Base-by-base conservation (phyloP, 148 eudicot species). In the Rhododendron ovatum region DNA sequence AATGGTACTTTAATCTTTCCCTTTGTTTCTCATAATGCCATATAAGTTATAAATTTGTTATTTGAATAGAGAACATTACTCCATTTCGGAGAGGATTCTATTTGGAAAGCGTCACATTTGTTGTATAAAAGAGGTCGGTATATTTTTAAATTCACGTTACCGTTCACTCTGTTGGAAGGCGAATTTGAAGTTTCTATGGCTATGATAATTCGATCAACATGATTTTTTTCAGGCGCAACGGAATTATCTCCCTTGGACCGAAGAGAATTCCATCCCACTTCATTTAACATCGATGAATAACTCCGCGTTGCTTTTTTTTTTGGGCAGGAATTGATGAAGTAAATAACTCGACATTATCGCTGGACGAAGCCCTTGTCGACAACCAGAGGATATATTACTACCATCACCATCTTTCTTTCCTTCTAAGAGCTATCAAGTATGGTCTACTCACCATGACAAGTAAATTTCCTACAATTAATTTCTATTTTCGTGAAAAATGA, bases 351-450 rank as follows among this genome's bases (percentile, higher is more conserved):
- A 75, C 79, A 37, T 39, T 35, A 35, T 37, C 79, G 10, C 79
- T 75, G 22, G 79, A 75, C 14, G n/a, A 75, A 75, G 79, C 79
- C 79, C 79, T 75, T 37, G 47, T 75, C 5, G 79, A 75, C 79
- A 37, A 75, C 79, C 22, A 15, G 24, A 75, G 79, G 79, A 75
- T 75, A 14, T 15, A 75, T 5, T 75, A 75, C 79, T 75, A 35
- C 79, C 47, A 39, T 20, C 18, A 39, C 22, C 79, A 75, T 39
- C 79, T 75, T 20, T 35, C 48, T 18, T 75, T 75, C 47, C 20
- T 75, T 75, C 79, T 14, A 4, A 15, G 20, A 75, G 79, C 79
- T 3, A 75, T 75, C n/a, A 18, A 39, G 47, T 75, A 39, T 13
- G 9, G 22, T 75, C 47, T 75, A 0, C 63, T 57, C 63, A 4